Percentiles rank a stretch among this genome's conserved stretches.
phyloP scores from a whole-genome alignment of 2,329 filamentous ascomycete species.

The Pseudocercospora fuligena region DNA sequence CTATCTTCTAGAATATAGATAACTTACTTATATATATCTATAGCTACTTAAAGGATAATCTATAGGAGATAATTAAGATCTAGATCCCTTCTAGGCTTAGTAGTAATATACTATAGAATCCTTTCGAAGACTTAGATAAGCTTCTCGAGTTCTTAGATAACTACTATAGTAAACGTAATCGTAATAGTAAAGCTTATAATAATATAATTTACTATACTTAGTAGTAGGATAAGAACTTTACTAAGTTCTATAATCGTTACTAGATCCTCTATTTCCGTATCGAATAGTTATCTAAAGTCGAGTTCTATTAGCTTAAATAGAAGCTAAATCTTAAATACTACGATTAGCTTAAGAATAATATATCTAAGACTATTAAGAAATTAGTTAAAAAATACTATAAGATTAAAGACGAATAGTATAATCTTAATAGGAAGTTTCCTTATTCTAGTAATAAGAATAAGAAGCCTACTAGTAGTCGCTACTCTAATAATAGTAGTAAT shows the following conservation, averaged over 20 bases:
- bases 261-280: not conserved
- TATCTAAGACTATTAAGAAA: not conserved
- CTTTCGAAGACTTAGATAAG: not conserved
- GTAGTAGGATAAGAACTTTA: not conserved
- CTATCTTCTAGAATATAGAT: not conserved
- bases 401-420: not conserved
- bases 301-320: not conserved
- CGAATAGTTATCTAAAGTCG: not conserved
- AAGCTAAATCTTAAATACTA: not conserved
- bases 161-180: constrained; percentile 1
- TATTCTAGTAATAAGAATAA: not conserved
- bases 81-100: not conserved
- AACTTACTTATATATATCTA: not conserved
- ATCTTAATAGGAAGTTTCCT: not conserved
- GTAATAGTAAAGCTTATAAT: not conserved
- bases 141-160: not conserved
- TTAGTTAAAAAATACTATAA: not conserved
- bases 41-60: not conserved
- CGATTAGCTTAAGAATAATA: not conserved
- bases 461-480: not conserved
- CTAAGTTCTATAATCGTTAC: constrained; percentile 7
- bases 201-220: constrained; percentile 1
- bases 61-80: constrained; percentile 1
- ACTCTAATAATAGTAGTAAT: constrained; percentile 1
- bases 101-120: not conserved